Evolutionary conservation across 2,329 filamentous ascomycete genomes (phyloP).

Genomic region (Ophiognomonia clavigignenti-juglandacearum): DNA sequence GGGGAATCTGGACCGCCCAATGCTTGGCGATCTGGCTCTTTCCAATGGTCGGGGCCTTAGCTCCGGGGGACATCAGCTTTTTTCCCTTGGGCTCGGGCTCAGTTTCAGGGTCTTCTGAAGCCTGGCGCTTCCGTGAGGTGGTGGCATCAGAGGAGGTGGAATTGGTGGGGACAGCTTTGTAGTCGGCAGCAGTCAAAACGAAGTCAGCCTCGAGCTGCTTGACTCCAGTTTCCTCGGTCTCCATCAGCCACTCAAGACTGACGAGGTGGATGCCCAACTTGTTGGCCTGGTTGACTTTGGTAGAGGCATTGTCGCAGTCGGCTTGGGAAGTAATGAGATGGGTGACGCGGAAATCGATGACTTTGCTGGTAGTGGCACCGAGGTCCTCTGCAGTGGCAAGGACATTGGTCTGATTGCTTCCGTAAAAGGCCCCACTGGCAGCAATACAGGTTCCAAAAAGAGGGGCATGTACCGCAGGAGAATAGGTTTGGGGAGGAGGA

Average conservation of each 20-base stretch:
- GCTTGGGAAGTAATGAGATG: slow-evolving; percentile 52
- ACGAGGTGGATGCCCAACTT: slow-evolving; percentile 50
- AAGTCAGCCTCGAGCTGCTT: slow-evolving; percentile 31
- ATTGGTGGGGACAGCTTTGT: slow-evolving; percentile 14
- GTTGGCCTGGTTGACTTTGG: slow-evolving; percentile 47
- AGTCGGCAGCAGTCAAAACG: slow-evolving; percentile 9
- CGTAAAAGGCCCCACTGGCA: slow-evolving; percentile 56
- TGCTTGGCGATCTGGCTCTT: slow-evolving; percentile 44
- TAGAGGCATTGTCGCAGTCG: slow-evolving; percentile 44
- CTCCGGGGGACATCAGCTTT: slow-evolving; percentile 23
- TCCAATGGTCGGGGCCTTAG: slow-evolving; percentile 24
- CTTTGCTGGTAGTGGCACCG: slow-evolving; percentile 43
- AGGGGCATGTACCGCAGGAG: too few species aligned
- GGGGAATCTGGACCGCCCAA: slow-evolving; percentile 39
- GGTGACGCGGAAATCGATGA: slow-evolving; percentile 46
- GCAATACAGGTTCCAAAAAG: slow-evolving; percentile 48
- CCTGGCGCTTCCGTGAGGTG: slow-evolving; percentile 21
- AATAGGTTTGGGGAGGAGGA: too few species aligned
- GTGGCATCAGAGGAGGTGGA: slow-evolving; percentile 10
- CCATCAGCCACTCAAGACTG: slow-evolving; percentile 55
- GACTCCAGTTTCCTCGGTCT: slow-evolving; percentile 41
- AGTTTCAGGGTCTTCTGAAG: slow-evolving; percentile 17
- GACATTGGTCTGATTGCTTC: slow-evolving; percentile 44
- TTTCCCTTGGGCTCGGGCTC: slow-evolving; percentile 27
- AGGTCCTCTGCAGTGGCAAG: slow-evolving; percentile 41